phyloP scores from a whole-genome alignment of 179 eudicot genomes.

The Spinacia oleracea region DNA sequence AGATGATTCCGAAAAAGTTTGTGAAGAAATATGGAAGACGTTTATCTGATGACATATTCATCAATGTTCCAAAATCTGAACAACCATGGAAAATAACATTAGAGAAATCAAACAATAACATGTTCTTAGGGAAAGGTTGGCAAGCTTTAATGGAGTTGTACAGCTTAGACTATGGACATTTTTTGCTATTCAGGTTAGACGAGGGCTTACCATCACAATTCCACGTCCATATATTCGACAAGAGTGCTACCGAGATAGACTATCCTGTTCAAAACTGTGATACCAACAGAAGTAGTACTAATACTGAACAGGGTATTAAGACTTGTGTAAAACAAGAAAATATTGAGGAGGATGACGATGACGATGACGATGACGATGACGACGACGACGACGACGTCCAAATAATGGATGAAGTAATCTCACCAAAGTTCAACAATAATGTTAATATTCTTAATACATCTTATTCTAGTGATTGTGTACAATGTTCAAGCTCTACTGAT shows the following conservation, averaged over 20 bases:
- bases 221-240: neutral
- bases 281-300: neutral
- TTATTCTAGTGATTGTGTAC: too few relatives aligned
- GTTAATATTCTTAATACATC: too few relatives aligned
- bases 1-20: conserved; percentile 3
- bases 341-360: neutral
- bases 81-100: conserved; percentile 10
- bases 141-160: neutral
- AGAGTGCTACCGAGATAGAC: conserved; percentile 1
- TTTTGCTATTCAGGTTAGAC: neutral
- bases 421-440: neutral
- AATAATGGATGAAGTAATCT: neutral
- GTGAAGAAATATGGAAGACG: neutral
- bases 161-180: neutral
- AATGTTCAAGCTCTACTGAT: too few relatives aligned
- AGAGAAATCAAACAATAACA: neutral
- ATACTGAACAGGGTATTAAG: neutral
- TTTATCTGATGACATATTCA: neutral
- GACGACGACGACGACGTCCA: neutral
- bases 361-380: too few relatives aligned
- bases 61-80: neutral
- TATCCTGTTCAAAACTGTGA: neutral
- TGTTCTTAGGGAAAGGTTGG: neutral
- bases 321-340: neutral
- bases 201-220: neutral